These are phyloP conservation scores for Venturiaceae sp. DNA, from an alignment of 2,329 filamentous ascomycete genomes.

Conservation along the genomic window DNA sequence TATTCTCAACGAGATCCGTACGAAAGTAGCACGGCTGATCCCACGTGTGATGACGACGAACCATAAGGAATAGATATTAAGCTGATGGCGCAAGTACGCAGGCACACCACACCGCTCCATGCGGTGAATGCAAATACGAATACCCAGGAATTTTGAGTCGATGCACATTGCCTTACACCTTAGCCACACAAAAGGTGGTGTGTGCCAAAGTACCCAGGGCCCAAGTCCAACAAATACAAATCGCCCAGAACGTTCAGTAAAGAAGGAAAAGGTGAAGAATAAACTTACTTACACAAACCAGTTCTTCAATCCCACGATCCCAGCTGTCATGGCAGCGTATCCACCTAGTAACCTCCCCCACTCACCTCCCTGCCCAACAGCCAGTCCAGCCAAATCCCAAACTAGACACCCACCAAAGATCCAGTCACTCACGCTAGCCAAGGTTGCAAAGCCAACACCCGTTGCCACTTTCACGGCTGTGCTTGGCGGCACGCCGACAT, in stretches of 20 bases:
- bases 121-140: neutral
- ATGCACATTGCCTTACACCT: no score
- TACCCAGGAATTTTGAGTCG: neutral
- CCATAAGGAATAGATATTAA: neutral
- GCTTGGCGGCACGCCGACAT: conserved; percentile 36
- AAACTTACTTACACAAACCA: conserved; percentile 36
- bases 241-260: no score
- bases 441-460: conserved; percentile 41
- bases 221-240: no score
- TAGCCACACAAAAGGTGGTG: no score
- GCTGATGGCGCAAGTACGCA: neutral
- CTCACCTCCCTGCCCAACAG: conserved; percentile 39
- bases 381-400: conserved; percentile 46
- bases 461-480: conserved; percentile 41
- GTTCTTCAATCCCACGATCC: conserved; percentile 44
- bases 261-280: neutral
- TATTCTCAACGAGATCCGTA: no score
- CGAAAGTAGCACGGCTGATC: no score
- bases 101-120: neutral
- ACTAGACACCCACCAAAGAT: conserved; percentile 51
- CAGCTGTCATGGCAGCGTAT: conserved; percentile 43
- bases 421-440: conserved; percentile 45
- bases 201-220: no score
- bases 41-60: neutral
- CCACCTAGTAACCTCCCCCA: conserved; percentile 43